A percentile compares a stretch with the other conserved stretches of the same genome.
Conservation (phyloP, 2,329 filamentous ascomycete species). For the Cercospora sp. region DNA sequence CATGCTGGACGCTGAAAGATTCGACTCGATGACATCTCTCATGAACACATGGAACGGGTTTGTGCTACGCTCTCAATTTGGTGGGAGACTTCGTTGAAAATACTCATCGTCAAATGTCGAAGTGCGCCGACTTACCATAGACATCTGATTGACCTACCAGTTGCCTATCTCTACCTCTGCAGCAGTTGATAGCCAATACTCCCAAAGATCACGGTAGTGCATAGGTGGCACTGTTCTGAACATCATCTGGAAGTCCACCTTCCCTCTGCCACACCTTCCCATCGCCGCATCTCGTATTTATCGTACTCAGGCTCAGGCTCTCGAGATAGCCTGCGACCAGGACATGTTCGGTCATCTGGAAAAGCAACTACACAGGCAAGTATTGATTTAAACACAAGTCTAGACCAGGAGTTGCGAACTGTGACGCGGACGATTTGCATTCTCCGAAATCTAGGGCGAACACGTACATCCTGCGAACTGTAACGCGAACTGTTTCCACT, state of each 20-base stretch:
- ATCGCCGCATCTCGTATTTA: not conserved
- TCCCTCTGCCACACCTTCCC: too few species aligned
- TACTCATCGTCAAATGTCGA: not conserved
- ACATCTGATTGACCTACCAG: not conserved
- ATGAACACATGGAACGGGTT: not conserved
- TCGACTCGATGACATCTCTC: not conserved
- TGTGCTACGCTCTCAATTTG: not conserved
- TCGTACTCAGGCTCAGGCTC: not conserved
- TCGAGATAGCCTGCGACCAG: not conserved
- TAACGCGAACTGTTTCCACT: not conserved
- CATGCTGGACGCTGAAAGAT: not conserved
- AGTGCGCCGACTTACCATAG: not conserved
- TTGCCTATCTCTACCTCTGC: not conserved
- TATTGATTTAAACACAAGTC: not conserved
- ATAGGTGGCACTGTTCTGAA: too few species aligned
- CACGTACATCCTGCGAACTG: not conserved
- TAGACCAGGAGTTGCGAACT: not conserved
- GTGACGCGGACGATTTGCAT: not conserved
- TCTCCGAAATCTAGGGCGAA: not conserved
- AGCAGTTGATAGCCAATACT: not conserved
- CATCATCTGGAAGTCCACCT: not conserved
- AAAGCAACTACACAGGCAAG: not conserved
- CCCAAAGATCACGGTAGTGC: not conserved
- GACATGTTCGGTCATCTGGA: not conserved
- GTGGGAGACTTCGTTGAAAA: not conserved